These are phyloP conservation scores for Endotrypanum monterogeii DNA, from an alignment of 208 protist species.

Conservation along the genomic window DNA sequence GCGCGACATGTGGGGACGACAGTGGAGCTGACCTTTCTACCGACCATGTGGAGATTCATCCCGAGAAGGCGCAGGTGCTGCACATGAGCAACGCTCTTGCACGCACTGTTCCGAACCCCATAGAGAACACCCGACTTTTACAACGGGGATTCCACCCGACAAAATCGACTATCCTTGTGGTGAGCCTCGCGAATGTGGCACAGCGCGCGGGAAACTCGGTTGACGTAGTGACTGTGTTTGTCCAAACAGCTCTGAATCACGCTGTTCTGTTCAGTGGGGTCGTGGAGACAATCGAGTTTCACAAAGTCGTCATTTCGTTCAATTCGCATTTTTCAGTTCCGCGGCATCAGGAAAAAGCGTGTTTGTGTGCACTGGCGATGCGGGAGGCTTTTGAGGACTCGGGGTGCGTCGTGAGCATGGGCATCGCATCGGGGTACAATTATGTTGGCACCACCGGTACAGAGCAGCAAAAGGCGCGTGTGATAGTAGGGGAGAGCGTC, in stretches of 20 bases:
- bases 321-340: conserved; percentile 59
- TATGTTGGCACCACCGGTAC: conserved; percentile 60
- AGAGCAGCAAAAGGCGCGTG: conserved; percentile 52
- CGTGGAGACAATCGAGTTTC: conserved; percentile 50
- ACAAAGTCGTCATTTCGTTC: conserved; percentile 47
- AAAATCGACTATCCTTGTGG: conserved; percentile 59
- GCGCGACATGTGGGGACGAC: neutral
- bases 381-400: conserved; percentile 29
- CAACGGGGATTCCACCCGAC: conserved; percentile 33
- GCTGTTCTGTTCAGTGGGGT: conserved; percentile 41
- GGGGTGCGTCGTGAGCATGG: conserved; percentile 35
- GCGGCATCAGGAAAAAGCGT: conserved; percentile 60
- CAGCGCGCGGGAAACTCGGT: conserved; percentile 20
- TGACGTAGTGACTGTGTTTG: conserved; percentile 48
- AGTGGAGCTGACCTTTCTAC: neutral
- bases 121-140: conserved; percentile 30
- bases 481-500: conserved; percentile 47
- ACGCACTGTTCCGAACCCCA: conserved; percentile 13
- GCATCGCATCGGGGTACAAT: conserved; percentile 46
- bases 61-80: neutral
- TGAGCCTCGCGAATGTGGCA: conserved; percentile 30
- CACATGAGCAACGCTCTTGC: conserved; percentile 12
- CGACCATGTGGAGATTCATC: neutral
- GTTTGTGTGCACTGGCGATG: conserved; percentile 60
- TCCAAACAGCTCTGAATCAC: conserved; percentile 38